Evolutionary conservation across 352 stramenopile genomes (phyloP).

Genomic region (Globisporangium paroecandrum): DNA sequence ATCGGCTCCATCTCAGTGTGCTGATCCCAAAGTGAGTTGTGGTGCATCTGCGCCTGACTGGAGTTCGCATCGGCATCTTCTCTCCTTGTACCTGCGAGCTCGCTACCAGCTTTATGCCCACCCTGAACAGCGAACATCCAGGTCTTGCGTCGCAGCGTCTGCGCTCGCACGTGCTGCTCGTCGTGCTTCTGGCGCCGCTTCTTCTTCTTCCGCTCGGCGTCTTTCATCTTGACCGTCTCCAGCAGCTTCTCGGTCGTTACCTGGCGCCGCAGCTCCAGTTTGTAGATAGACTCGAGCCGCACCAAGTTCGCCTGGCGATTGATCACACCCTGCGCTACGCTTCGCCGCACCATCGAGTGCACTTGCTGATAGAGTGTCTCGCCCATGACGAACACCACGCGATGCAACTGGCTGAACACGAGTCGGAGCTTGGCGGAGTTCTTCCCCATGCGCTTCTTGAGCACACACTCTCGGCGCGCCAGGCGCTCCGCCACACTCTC

Average conservation of each 20-base stretch:
- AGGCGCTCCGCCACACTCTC: constrained; percentile 4
- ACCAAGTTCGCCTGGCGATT: constrained; percentile 39
- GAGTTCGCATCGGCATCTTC: background rate
- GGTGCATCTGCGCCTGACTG: background rate
- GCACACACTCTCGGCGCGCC: background rate
- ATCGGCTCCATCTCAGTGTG: constrained; percentile 24
- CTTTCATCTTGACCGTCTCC: constrained; percentile 27
- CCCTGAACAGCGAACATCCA: constrained; percentile 1
- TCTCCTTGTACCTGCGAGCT: background rate
- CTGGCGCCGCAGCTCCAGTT: constrained; percentile 51
- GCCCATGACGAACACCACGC: constrained; percentile 32
- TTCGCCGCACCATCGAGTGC: constrained; percentile 36
- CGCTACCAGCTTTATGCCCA: background rate
- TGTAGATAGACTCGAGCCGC: constrained; percentile 57
- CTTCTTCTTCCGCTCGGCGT: constrained; percentile 13
- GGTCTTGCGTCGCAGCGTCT: constrained; percentile 6
- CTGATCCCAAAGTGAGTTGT: constrained; percentile 12
- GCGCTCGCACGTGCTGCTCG: constrained; percentile 13
- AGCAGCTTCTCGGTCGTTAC: constrained; percentile 41
- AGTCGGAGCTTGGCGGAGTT: constrained; percentile 19
- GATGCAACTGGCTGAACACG: constrained; percentile 39
- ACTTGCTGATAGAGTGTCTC: constrained; percentile 47
- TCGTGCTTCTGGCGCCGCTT: constrained; percentile 14
- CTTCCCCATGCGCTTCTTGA: constrained; percentile 11
- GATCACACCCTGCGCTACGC: constrained; percentile 39